Evolutionary conservation across 2,329 filamentous ascomycete genomes (phyloP), one percentile per base, ranked within the genome.

Genomic region (Microthyrium microscopicum): DNA sequence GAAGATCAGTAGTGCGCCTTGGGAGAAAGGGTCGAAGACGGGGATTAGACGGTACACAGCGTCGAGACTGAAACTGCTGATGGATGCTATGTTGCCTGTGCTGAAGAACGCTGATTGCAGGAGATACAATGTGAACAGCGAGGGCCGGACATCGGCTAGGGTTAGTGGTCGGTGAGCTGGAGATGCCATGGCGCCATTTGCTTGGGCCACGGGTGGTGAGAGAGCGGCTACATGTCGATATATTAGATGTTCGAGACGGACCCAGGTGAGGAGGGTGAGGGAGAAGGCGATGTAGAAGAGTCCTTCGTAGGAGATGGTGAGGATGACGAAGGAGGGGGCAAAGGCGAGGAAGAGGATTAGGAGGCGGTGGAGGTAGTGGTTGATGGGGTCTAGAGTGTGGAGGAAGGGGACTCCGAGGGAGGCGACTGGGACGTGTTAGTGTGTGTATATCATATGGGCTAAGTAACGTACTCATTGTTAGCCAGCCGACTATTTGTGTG

Each of bases 281-380:
- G 76, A 84, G 55, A 94, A 98, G 8, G 77, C 73, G 39, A 94
- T 72, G 55, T 95, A 98, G 54, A 98, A 98, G 2, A 98, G 66
- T 0, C 87, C 87, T 55, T 98, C 89, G 57, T 92, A 98, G 1
- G 87, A 94, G 45, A 95, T 94, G 5, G 85, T 92, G 32, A 98
- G 70, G 47, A 98, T 87, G 49, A 98, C 78, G 55, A 95, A 98
- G 2, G 79, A 78, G 0, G 89, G 89, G 0, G 87, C 79, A 51
- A 91, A 95, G 4, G 85, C 80, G 31, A 98, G 64, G 59, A 95
- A 98, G 34, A 94, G 74, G 44, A 92, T 71, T 43, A 85, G 68
- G 4, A 98, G 63, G 17, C 85, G 76, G 53, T 95, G 85, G 43
- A 95, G 70, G 53, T 95, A 94, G 56, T 94, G 76, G 43, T 66